phyloP scores from a whole-genome alignment of 768 basidiomycete species.

The Coprinopsis marcescibilis region DNA sequence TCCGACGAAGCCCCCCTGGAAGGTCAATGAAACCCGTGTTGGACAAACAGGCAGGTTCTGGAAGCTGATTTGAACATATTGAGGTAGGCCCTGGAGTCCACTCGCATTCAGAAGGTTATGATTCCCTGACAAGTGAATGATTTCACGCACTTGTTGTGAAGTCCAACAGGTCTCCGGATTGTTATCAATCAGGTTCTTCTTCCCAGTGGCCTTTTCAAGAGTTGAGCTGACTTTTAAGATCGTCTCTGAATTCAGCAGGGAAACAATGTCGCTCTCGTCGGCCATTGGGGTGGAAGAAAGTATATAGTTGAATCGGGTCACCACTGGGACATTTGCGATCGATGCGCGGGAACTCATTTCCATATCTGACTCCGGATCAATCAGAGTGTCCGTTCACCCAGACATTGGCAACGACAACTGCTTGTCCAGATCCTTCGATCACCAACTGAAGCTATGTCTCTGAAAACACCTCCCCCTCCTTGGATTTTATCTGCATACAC shows the following conservation, averaged over 20 bases:
- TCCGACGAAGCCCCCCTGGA: conserved; percentile 85
- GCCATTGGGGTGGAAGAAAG: conserved; percentile 9
- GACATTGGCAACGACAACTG: not conserved
- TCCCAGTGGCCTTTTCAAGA: conserved; percentile 66
- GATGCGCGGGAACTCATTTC: conserved; percentile 7
- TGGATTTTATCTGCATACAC: conserved; percentile 26
- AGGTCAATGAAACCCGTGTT: conserved; percentile 53
- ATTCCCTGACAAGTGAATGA: too few relatives aligned
- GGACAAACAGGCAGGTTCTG: conserved; percentile 43
- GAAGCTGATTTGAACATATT: conserved; percentile 67
- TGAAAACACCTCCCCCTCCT: conserved; percentile 15
- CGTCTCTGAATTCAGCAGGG: conserved; percentile 30
- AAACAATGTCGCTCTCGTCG: conserved; percentile 23
- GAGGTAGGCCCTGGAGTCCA: conserved; percentile 78
- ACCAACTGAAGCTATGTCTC: conserved; percentile 5
- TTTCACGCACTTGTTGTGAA: conserved; percentile 56
- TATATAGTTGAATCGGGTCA: not conserved
- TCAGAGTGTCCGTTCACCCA: not conserved
- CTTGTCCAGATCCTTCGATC: not conserved
- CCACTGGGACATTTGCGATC: not conserved
- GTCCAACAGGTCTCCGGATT: conserved; percentile 83
- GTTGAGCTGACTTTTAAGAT: conserved; percentile 68
- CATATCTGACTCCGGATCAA: not conserved
- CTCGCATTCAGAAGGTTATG: too few relatives aligned
- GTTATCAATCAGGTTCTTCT: conserved; percentile 63